Percentiles rank a stretch among this genome's conserved stretches.
phyloP scores from a whole-genome alignment of 805 yeast genomes.

The Myxozyma neotropica region DNA sequence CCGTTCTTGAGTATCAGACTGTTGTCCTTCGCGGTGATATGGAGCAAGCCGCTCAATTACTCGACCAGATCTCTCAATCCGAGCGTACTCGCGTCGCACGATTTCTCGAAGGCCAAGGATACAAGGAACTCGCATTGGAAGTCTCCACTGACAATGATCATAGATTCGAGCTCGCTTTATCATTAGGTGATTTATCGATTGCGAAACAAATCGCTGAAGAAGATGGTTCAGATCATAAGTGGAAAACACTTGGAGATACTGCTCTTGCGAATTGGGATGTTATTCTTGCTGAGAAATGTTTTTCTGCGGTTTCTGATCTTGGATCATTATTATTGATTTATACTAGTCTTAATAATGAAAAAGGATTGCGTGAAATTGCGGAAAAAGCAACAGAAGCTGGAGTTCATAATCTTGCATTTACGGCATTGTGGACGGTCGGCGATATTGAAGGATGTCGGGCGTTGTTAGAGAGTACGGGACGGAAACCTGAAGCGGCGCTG shows the following conservation, averaged over 20 bases:
- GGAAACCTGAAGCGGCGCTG: conserved; percentile 83
- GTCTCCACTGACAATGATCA: conserved; percentile 88
- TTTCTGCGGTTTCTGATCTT: conserved; percentile 74
- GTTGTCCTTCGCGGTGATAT: conserved; percentile 92
- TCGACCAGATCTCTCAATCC: conserved; percentile 59
- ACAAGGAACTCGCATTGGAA: conserved; percentile 76
- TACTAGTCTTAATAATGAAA: conserved; percentile 74
- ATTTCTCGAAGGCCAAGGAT: conserved; percentile 92
- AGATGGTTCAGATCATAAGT: conserved; percentile 60
- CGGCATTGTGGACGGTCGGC: conserved; percentile 85
- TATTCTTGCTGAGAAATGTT: conserved; percentile 77
- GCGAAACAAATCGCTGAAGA: conserved; percentile 69
- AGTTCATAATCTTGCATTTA: conserved; percentile 86
- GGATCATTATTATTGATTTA: conserved; percentile 80
- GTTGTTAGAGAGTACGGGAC: conserved; percentile 65
- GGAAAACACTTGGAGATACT: conserved; percentile 90
- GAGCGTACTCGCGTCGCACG: conserved; percentile 79
- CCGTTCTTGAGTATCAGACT: conserved; percentile 94
- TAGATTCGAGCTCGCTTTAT: conserved; percentile 83
- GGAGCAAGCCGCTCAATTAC: conserved; percentile 71
- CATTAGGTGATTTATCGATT: conserved; percentile 67
- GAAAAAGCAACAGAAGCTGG: conserved; percentile 69
- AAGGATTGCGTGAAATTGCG: conserved; percentile 65
- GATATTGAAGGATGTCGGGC: conserved; percentile 64
- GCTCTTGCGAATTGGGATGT: conserved; percentile 79